A percentile compares a stretch with the other conserved stretches of the same genome.
phyloP scores from a whole-genome alignment of 441 rosid genomes.

The Aleurites moluccanus region DNA sequence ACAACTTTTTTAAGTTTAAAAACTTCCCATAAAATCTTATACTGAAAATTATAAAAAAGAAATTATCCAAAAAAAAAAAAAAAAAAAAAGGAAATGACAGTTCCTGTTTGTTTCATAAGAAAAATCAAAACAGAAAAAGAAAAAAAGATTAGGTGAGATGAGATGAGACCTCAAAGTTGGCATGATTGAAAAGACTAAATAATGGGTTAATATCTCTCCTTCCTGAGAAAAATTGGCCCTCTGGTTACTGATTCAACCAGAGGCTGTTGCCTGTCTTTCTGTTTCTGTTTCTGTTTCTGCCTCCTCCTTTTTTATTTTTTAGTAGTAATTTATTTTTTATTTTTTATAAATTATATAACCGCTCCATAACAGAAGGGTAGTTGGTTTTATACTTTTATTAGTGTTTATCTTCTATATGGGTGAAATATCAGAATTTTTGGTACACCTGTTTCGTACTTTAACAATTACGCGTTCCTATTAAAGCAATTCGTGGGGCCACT shows the following conservation, averaged over 20 bases:
- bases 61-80: neutral
- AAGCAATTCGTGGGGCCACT: neutral
- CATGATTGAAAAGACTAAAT: slow-evolving; percentile 34
- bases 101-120: neutral
- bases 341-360: neutral
- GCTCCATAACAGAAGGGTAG: neutral
- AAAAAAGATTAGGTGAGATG: neutral
- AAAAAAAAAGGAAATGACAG: neutral
- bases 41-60: neutral
- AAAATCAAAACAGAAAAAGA: neutral
- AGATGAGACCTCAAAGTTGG: slow-evolving; percentile 46
- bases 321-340: neutral
- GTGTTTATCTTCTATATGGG: neutral
- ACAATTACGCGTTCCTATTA: neutral
- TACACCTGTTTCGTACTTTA: slow-evolving; percentile 3
- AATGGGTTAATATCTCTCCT: slow-evolving; percentile 23
- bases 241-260: slow-evolving; percentile 30
- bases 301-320: neutral
- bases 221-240: slow-evolving; percentile 29
- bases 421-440: neutral
- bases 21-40: neutral
- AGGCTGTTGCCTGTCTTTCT: slow-evolving; percentile 19
- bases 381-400: neutral
- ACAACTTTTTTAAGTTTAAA: neutral
- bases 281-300: neutral